Evolutionary conservation across 106 monocot genomes (phyloP), one percentile per base, ranked within the genome.

Genomic region (Xerophyta viscosa): DNA sequence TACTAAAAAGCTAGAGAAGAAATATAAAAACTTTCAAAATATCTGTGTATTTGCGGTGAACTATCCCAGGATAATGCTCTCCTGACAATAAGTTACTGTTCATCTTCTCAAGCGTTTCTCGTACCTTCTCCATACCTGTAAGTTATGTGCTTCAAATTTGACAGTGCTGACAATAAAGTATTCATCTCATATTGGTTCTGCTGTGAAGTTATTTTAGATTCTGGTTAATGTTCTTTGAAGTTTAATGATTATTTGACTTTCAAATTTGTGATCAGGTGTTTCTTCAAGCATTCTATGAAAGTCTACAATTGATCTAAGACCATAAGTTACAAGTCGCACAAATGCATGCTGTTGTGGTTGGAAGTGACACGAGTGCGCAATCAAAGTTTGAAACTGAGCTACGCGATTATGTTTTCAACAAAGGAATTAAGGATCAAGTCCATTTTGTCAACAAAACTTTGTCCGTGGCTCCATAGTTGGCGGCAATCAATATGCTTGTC

Each of bases 371-470:
- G 69, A 82, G 62, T 83, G 85, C 73, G 48, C 89, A 89, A 42
- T 76, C 81, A 12, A 89, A 79, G 50, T 82, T 82, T 66, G 96
- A 96, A 69, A 70, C 23, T 23, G 85, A 89, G 56, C 53, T 96
- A 26, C 77, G 96, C 22, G 46, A 76, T 41, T 89, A 81, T 71
- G 89, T 86, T 24, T 41, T 27, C 2, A 85, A 69, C 46, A 81
- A 66, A 49, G 85, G 82, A 56, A 82, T 89, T 17, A 69, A 89
- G 50, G 73, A 68, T 37, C 69, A 24, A 46, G 96, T 86, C 63
- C 88, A 85, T 48, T 98, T 98, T 66, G 89, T 98, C 23, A 89
- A 98, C 49, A 98, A 98, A 54, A 72, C 96, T 23, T 66, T 98
- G 52, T 63, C 81, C 26, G 89, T 98, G 43, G 69, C 82, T 60